Evolutionary conservation across 2,329 filamentous ascomycete genomes (phyloP).

Genomic region (Trichoderma atroviride): DNA sequence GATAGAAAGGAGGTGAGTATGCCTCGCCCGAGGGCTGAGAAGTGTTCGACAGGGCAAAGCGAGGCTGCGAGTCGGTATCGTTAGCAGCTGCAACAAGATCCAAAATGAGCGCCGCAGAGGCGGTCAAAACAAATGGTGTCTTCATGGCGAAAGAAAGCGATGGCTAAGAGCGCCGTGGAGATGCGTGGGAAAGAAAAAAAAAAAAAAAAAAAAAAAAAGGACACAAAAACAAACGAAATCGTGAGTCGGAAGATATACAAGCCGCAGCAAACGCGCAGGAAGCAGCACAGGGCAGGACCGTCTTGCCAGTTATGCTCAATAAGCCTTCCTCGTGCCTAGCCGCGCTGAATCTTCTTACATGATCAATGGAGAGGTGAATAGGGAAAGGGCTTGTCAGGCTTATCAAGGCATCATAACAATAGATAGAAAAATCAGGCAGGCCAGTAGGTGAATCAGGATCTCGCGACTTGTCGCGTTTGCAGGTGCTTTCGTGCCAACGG

Average conservation of each 20-base stretch:
- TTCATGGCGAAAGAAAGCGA: slow-evolving; percentile 12
- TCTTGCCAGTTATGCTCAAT: neutral
- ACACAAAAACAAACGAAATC: neutral
- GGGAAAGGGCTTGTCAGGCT: neutral
- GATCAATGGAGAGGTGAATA: neutral
- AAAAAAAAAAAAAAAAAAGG: neutral
- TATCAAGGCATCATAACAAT: neutral
- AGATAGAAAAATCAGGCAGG: neutral
- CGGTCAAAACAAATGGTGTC: slow-evolving; percentile 18
- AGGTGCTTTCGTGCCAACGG: neutral
- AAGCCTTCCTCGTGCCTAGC: neutral
- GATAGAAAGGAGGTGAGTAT: slow-evolving; percentile 67
- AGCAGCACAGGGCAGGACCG: neutral
- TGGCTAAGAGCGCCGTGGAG: neutral
- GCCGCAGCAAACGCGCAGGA: neutral
- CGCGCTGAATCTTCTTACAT: neutral
- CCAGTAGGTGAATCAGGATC: neutral
- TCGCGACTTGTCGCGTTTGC: slow-evolving; percentile 14
- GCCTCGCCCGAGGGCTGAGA: slow-evolving; percentile 33
- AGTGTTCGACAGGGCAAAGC: slow-evolving; percentile 26
- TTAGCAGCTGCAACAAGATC: slow-evolving; percentile 22
- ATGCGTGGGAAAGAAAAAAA: neutral
- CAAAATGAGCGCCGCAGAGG: slow-evolving; percentile 15
- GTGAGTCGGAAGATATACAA: neutral
- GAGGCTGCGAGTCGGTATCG: slow-evolving; percentile 28